Conservation (phyloP, 2,329 filamentous ascomycete genomes). For the Orbilia javanica region DNA sequence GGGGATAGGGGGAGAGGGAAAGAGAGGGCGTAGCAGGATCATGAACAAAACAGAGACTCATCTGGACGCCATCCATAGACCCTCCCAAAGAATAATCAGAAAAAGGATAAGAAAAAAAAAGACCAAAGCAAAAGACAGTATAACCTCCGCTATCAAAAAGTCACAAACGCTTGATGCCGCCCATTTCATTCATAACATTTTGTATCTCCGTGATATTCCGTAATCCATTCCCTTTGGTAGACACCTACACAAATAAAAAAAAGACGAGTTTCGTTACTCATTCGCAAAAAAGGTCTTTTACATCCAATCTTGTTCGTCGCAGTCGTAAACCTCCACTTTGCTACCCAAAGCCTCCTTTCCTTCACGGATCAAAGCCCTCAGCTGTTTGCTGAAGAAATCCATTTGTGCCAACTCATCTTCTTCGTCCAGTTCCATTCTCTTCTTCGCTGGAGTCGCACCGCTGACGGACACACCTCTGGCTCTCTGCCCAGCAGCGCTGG, state of each 20-base stretch:
- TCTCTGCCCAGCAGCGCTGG: conserved; percentile 47
- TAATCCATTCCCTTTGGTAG: conserved; percentile 4
- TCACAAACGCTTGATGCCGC: conserved; percentile 23
- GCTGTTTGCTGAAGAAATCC: conserved; percentile 80
- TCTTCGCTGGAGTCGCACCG: conserved; percentile 21
- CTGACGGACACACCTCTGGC: conserved; percentile 34
- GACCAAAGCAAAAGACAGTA: conserved; percentile 7
- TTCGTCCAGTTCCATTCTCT: conserved; percentile 62
- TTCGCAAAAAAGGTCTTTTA: neutral
- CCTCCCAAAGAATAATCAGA: conserved; percentile 7
- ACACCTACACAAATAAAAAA: neutral
- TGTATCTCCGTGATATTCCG: conserved; percentile 11
- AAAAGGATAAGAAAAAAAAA: conserved; percentile 8
- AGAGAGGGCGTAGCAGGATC: conserved; percentile 14
- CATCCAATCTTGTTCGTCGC: conserved; percentile 62
- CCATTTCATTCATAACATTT: conserved; percentile 14
- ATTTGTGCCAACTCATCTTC: conserved; percentile 84
- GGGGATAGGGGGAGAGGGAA: neutral
- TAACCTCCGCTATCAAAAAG: conserved; percentile 26
- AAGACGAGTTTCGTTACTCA: neutral
- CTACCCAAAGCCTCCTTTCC: conserved; percentile 87
- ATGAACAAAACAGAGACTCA: conserved; percentile 30
- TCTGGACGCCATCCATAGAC: conserved; percentile 29
- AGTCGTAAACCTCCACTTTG: conserved; percentile 74
- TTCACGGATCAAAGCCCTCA: conserved; percentile 89